Conservation (phyloP, 83 land plant genomes). For the Thuja plicata region DNA sequence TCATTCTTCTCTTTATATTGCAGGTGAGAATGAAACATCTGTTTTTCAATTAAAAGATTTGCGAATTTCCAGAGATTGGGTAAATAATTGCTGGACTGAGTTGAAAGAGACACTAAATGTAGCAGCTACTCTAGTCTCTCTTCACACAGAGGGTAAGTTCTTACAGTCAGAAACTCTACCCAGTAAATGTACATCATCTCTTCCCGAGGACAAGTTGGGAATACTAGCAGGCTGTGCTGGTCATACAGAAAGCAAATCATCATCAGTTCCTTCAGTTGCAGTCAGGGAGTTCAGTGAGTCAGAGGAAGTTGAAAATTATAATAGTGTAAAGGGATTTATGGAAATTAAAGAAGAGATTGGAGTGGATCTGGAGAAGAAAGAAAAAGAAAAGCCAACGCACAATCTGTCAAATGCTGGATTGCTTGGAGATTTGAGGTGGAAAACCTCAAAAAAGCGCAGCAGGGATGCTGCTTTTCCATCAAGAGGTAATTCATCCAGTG, state of each 20-base stretch:
- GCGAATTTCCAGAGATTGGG: constrained; percentile 69
- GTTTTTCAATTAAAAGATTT: constrained; percentile 31
- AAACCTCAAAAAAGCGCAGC: constrained; percentile 45
- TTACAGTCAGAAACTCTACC: background rate
- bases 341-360: constrained; percentile 1
- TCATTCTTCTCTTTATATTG: background rate
- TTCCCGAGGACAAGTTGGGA: background rate
- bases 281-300: background rate
- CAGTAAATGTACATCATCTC: background rate
- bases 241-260: background rate
- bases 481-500: background rate
- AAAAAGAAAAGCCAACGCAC: background rate
- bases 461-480: background rate
- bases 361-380: background rate
- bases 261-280: background rate
- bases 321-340: background rate
- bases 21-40: constrained; percentile 51
- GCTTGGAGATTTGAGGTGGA: constrained; percentile 48
- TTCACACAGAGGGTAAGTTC: background rate
- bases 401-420: constrained; percentile 36
- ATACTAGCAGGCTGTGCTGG: background rate
- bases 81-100: constrained; percentile 35
- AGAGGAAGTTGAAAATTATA: background rate
- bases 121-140: constrained; percentile 15
- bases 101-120: constrained; percentile 41